phyloP scores from a whole-genome alignment of 148 eudicot genomes.

The Hydrangea macrophylla region DNA sequence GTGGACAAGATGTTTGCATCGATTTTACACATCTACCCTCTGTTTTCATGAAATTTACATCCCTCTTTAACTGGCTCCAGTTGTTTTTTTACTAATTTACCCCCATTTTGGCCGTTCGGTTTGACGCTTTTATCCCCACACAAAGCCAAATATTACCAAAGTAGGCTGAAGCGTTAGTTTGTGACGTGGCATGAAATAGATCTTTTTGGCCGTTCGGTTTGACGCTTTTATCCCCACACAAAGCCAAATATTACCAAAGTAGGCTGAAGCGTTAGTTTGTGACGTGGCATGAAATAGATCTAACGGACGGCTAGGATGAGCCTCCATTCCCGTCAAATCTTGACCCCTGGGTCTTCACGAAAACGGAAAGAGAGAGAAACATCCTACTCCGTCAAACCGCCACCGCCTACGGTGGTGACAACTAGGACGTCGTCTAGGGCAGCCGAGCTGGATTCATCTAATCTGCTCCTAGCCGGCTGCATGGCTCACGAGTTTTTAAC shows the following conservation, averaged over 20 bases:
- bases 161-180: neutral
- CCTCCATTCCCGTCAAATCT: conserved; percentile 31
- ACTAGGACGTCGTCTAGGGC: conserved; percentile 18
- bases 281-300: neutral
- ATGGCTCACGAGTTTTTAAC: conserved; percentile 74
- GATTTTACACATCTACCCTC: neutral
- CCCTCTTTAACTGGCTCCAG: neutral
- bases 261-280: neutral
- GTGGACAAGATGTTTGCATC: neutral
- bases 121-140: conserved; percentile 11
- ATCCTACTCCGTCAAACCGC: conserved; percentile 7
- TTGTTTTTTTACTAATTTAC: neutral
- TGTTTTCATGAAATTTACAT: neutral
- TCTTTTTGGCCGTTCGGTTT: neutral
- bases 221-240: conserved; percentile 8
- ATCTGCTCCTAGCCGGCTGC: conserved; percentile 67
- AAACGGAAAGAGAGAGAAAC: conserved; percentile 65
- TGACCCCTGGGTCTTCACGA: conserved; percentile 40
- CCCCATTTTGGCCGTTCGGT: neutral
- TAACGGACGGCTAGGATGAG: conserved; percentile 57
- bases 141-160: too few species aligned
- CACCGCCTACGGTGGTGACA: neutral
- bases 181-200: neutral
- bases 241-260: too few species aligned
- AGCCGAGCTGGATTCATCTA: conserved; percentile 34